These are phyloP conservation scores for Cordyceps sp. DNA, from an alignment of 2,329 filamentous ascomycete genomes.

Conservation along the genomic window DNA sequence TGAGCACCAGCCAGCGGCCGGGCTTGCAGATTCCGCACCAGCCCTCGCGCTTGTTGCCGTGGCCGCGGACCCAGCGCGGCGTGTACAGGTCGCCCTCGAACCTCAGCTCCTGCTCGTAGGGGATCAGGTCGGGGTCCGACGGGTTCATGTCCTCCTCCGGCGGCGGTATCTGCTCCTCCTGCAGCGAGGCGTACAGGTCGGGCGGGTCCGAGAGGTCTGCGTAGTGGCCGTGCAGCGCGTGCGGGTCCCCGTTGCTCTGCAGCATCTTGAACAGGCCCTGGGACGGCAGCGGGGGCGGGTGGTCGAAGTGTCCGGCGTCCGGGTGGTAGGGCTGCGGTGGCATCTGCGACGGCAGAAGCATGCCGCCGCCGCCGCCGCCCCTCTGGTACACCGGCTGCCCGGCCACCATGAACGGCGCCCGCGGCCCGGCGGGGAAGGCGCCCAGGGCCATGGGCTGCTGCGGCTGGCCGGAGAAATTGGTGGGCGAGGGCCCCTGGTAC, in stretches of 20 bases:
- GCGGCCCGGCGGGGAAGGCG: constrained; percentile 37
- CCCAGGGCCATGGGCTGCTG: constrained; percentile 35
- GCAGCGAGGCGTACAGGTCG: constrained; percentile 58
- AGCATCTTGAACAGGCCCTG: constrained; percentile 59
- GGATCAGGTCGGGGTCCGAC: constrained; percentile 55
- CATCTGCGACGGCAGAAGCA: constrained; percentile 32
- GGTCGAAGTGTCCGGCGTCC: constrained; percentile 37
- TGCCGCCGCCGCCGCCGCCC: constrained; percentile 30
- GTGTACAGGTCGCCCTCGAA: constrained; percentile 75
- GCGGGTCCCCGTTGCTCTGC: constrained; percentile 57
- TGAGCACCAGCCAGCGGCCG: constrained; percentile 70
- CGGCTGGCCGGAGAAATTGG: constrained; percentile 19
- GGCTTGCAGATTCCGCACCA: constrained; percentile 86
- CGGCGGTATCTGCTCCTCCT: constrained; percentile 56
- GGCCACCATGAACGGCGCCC: constrained; percentile 37
- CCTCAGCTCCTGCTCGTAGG: constrained; percentile 62
- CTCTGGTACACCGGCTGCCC: constrained; percentile 32
- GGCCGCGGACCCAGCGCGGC: constrained; percentile 67
- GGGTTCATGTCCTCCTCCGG: constrained; percentile 73
- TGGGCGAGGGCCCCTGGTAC: constrained; percentile 16
- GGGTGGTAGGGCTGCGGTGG: constrained; percentile 32
- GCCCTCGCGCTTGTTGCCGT: constrained; percentile 74
- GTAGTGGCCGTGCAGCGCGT: constrained; percentile 52
- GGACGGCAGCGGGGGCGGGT: constrained; percentile 46
- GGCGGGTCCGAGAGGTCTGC: constrained; percentile 59